phyloP scores from a whole-genome alignment of 1,139 yeast species.

The Scheffersomyces cryptocercus region DNA sequence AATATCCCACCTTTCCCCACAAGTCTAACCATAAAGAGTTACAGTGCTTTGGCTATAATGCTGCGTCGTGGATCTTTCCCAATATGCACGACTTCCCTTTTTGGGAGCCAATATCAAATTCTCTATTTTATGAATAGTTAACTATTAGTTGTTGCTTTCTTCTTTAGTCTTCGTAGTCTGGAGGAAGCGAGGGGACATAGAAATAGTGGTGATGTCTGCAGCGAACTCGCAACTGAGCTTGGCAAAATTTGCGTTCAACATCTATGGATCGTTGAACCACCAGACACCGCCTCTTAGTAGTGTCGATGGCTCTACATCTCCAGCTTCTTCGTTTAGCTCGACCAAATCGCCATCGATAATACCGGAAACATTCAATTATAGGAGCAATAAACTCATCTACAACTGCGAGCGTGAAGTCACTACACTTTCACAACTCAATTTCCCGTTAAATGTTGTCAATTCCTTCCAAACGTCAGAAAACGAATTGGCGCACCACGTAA shows the following conservation, averaged over 20 bases:
- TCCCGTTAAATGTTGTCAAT: conserved; percentile 15
- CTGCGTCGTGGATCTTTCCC: too few relatives aligned
- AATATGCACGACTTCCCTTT: too few relatives aligned
- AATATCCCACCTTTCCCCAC: too few relatives aligned
- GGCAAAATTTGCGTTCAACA: conserved; percentile 38
- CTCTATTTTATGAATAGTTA: too few relatives aligned
- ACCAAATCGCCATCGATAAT: conserved; percentile 5
- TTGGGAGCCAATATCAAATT: too few relatives aligned
- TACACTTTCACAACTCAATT: conserved; percentile 38
- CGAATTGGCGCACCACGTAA: conserved; percentile 34
- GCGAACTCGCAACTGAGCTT: conserved; percentile 9
- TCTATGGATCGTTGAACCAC: conserved; percentile 28
- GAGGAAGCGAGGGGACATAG: too few relatives aligned
- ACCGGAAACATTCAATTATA: conserved; percentile 4
- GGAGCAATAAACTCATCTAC: conserved; percentile 17
- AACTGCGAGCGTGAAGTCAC: conserved; percentile 33
- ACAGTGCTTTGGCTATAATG: too few relatives aligned
- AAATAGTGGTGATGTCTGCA: not conserved
- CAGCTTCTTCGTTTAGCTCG: conserved; percentile 12
- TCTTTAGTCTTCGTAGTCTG: too few relatives aligned
- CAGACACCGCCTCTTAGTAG: conserved; percentile 11
- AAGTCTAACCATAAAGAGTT: too few relatives aligned
- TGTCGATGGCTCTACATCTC: conserved; percentile 8
- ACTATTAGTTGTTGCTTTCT: too few relatives aligned
- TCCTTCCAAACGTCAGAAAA: conserved; percentile 8